Conservation (phyloP, 805 yeast species). For the Teunomyces tritomae region DNA sequence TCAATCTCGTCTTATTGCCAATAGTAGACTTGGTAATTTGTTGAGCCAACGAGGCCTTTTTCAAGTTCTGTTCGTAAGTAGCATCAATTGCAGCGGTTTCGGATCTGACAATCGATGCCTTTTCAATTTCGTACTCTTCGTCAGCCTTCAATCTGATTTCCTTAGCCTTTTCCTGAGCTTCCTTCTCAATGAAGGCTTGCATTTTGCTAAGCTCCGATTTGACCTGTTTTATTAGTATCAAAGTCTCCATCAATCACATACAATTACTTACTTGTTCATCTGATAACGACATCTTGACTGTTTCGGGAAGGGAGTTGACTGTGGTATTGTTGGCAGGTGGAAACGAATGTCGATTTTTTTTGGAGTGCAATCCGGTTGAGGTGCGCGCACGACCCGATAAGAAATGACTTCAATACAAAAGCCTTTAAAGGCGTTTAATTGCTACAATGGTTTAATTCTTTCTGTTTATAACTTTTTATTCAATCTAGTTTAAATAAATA, state of each 20-base stretch:
- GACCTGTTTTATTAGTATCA: conserved; percentile 49
- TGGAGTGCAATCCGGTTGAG: conserved; percentile 5
- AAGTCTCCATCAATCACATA: not conserved
- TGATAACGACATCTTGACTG: conserved; percentile 25
- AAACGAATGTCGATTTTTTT: conserved; percentile 8
- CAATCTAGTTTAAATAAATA: not conserved
- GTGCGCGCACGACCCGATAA: conserved; percentile 7
- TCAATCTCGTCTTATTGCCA: conserved; percentile 91
- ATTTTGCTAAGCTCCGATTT: conserved; percentile 94
- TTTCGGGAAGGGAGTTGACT: conserved; percentile 3
- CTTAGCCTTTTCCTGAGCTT: conserved; percentile 97
- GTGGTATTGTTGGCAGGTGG: conserved; percentile 6
- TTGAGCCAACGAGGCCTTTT: conserved; percentile 89
- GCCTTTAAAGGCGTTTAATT: too few relatives aligned
- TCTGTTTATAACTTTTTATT: too few relatives aligned
- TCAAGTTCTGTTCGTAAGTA: conserved; percentile 73
- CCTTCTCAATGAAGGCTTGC: conserved; percentile 98
- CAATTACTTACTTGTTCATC: conserved; percentile 29
- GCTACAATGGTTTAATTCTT: not conserved
- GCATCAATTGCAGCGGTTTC: conserved; percentile 88
- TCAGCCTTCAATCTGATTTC: conserved; percentile 95
- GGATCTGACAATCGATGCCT: conserved; percentile 88
- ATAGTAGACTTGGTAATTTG: conserved; percentile 95
- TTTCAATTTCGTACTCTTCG: conserved; percentile 97
- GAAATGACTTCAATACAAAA: not conserved